Evolutionary conservation across 257 asterid genomes (phyloP).

Genomic region (Paulownia fortunei): DNA sequence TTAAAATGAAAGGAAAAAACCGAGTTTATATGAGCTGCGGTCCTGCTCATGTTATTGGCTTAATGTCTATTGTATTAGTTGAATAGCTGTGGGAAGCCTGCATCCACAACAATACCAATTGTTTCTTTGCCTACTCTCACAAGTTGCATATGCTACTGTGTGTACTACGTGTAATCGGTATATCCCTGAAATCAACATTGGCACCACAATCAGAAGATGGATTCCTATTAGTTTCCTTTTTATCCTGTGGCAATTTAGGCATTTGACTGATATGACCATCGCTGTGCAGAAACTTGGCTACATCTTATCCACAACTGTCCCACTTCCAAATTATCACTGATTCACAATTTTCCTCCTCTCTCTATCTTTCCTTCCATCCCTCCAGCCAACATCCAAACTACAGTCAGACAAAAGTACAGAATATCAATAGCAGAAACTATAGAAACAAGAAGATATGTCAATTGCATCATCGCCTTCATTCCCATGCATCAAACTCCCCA

Average conservation of each 20-base stretch:
- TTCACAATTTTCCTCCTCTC: constrained; percentile 34
- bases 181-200: neutral
- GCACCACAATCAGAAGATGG: too few species aligned
- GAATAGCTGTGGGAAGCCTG: neutral
- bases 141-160: neutral
- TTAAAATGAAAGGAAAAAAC: too few species aligned
- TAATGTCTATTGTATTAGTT: neutral
- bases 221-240: too few species aligned
- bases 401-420: neutral
- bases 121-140: neutral
- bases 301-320: constrained; percentile 47
- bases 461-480: constrained; percentile 70
- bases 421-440: constrained; percentile 10
- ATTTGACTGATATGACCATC: neutral
- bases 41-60: too few species aligned
- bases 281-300: constrained; percentile 46
- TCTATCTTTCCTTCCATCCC: neutral
- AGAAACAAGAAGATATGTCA: constrained; percentile 42
- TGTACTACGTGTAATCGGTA: too few species aligned
- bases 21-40: too few species aligned
- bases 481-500: constrained; percentile 55
- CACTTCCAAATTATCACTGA: constrained; percentile 37
- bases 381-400: constrained; percentile 24
- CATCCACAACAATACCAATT: neutral
- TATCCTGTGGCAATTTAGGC: neutral